phyloP scores from a whole-genome alignment of 148 eudicot species.

The Bassia scoparia region DNA sequence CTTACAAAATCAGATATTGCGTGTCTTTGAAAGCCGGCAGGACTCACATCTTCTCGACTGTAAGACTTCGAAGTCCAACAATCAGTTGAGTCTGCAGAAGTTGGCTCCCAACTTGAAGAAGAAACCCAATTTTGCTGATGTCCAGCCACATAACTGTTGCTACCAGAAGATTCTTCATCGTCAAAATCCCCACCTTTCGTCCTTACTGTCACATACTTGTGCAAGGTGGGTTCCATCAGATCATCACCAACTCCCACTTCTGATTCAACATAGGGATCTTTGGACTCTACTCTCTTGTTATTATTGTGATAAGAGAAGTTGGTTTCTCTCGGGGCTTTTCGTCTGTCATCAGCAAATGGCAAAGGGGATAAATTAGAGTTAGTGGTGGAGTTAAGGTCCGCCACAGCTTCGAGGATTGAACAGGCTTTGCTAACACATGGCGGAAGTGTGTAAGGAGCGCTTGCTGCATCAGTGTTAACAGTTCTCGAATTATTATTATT shows the following conservation, averaged over 20 bases:
- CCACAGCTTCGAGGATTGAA: constrained; percentile 90
- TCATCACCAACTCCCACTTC: constrained; percentile 54
- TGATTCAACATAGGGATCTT: constrained; percentile 60
- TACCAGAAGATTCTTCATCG: constrained; percentile 84
- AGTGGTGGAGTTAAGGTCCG: constrained; percentile 80
- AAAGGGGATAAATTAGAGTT: constrained; percentile 28
- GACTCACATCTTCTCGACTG: constrained; percentile 33
- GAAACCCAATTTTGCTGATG: constrained; percentile 47
- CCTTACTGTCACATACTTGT: constrained; percentile 82
- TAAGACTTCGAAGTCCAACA: constrained; percentile 53
- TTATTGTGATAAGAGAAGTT: constrained; percentile 19
- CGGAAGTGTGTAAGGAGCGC: constrained; percentile 48
- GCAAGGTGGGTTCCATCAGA: constrained; percentile 66
- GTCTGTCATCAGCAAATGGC: constrained; percentile 23
- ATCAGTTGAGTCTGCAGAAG: constrained; percentile 78
- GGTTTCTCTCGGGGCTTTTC: constrained; percentile 24
- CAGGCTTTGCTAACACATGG: constrained; percentile 64
- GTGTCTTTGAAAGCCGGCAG: constrained; percentile 37
- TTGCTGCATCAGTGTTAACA: constrained; percentile 17
- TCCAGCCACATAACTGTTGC: constrained; percentile 59
- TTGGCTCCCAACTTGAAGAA: constrained; percentile 74
- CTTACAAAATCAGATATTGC: constrained; percentile 34
- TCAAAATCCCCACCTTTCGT: constrained; percentile 48
- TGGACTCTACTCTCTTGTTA: constrained; percentile 37
- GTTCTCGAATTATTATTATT: not conserved